Conservation (phyloP, 805 yeast species). For the Kuraishia cidri region DNA sequence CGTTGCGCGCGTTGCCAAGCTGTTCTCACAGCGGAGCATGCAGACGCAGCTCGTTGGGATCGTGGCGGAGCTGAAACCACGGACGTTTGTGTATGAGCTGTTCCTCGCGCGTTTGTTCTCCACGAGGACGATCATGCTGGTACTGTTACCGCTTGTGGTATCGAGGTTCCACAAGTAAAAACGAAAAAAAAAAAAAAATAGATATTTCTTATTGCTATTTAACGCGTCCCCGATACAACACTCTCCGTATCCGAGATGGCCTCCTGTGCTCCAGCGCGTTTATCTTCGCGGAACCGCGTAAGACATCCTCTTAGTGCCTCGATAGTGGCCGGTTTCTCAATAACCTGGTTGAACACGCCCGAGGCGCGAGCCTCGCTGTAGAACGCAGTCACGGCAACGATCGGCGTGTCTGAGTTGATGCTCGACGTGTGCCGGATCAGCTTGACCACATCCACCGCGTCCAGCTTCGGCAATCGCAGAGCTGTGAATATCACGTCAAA, state of each 20-base stretch:
- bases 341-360: constrained; percentile 53
- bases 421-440: constrained; percentile 69
- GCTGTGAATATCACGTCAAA: constrained; percentile 83
- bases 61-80: background rate
- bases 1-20: constrained; percentile 21
- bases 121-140: too few species aligned
- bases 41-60: constrained; percentile 13
- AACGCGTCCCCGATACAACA: background rate
- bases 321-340: constrained; percentile 60
- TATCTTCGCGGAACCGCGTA: constrained; percentile 11
- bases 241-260: constrained; percentile 21
- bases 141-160: too few species aligned
- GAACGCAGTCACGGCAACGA: constrained; percentile 67
- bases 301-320: constrained; percentile 21
- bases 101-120: too few species aligned
- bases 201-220: too few species aligned
- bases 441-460: constrained; percentile 69
- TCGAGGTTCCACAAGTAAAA: background rate
- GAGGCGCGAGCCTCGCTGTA: constrained; percentile 54
- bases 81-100: constrained; percentile 3
- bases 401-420: constrained; percentile 68
- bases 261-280: constrained; percentile 12
- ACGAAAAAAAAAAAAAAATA: too few species aligned
- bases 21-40: constrained; percentile 39
- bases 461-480: constrained; percentile 54